phyloP scores from a whole-genome alignment of 805 yeast species.

The Candida insectorum region DNA sequence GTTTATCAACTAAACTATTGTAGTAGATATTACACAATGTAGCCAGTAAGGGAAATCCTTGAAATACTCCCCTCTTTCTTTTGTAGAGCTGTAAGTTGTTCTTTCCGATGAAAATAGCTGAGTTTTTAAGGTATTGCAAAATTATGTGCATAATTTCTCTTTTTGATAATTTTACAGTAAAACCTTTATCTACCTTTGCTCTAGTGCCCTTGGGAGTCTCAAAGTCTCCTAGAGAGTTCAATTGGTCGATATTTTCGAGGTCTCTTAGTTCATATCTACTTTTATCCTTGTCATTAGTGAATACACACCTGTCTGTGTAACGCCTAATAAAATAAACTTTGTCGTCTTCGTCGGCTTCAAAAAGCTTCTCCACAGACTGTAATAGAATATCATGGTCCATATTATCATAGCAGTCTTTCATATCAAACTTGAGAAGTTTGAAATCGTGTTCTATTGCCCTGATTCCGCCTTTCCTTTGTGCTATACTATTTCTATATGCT shows the following conservation, averaged over 20 bases:
- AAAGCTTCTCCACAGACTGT: constrained; percentile 27
- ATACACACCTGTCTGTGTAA: constrained; percentile 12
- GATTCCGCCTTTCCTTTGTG: too few relatives aligned
- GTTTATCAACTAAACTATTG: constrained; percentile 52
- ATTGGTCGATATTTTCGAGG: constrained; percentile 11
- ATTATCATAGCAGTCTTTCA: constrained; percentile 72
- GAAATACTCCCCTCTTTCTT: constrained; percentile 74
- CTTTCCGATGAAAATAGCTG: constrained; percentile 40
- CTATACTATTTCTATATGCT: neutral
- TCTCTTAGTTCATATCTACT: constrained; percentile 11
- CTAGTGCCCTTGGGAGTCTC: neutral
- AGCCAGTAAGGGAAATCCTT: constrained; percentile 78
- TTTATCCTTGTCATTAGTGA: constrained; percentile 4
- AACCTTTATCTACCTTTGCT: constrained; percentile 14
- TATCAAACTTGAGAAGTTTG: constrained; percentile 69
- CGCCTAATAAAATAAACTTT: constrained; percentile 20
- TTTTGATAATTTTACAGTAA: constrained; percentile 35
- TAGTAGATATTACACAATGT: constrained; percentile 71
- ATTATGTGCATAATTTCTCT: constrained; percentile 45
- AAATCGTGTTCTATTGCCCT: too few relatives aligned
- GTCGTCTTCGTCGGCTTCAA: constrained; percentile 17
- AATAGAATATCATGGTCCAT: constrained; percentile 48
- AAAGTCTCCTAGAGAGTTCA: neutral
- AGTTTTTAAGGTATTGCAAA: constrained; percentile 49
- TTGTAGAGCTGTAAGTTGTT: constrained; percentile 24